Evolutionary conservation across 78 protist genomes (phyloP).

Genomic region (Dictyostelium citrinum): DNA sequence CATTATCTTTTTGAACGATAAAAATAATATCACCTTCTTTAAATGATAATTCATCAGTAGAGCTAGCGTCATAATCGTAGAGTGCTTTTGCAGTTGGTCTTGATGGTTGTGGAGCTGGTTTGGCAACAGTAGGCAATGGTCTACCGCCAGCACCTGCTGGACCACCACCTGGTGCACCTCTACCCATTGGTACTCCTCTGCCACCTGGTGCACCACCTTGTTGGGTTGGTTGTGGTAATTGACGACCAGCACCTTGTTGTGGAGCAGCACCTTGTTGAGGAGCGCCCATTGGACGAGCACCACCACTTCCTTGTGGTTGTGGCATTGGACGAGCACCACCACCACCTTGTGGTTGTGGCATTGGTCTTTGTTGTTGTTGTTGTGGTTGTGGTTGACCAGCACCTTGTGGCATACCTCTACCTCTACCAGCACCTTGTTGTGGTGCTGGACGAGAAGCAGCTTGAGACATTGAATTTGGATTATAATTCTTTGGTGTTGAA

Average conservation of each 20-base stretch:
- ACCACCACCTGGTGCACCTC: slow-evolving; percentile 38
- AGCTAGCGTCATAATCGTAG: slow-evolving; percentile 80
- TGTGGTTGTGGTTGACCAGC: not conserved
- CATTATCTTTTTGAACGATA: slow-evolving; percentile 73
- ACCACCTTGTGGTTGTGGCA: slow-evolving; percentile 14
- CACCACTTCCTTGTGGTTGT: not conserved
- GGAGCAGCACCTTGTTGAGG: slow-evolving; percentile 31
- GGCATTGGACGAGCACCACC: slow-evolving; percentile 1
- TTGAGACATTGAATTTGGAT: slow-evolving; percentile 54
- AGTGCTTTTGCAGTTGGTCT: slow-evolving; percentile 77
- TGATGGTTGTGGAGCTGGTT: slow-evolving; percentile 66
- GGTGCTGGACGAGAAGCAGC: slow-evolving; percentile 3
- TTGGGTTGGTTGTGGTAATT: slow-evolving; percentile 11
- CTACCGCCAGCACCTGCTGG: slow-evolving; percentile 28
- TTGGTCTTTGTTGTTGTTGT: slow-evolving; percentile 11
- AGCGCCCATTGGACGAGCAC: slow-evolving; percentile 55
- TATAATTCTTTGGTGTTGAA: slow-evolving; percentile 79
- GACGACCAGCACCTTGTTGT: not conserved
- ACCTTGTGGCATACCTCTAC: slow-evolving; percentile 18
- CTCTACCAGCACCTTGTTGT: slow-evolving; percentile 35
- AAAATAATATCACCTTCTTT: slow-evolving; percentile 84
- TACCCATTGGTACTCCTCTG: slow-evolving; percentile 1
- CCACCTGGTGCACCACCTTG: not conserved
- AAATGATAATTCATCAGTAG: slow-evolving; percentile 86
- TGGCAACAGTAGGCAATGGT: slow-evolving; percentile 29